Evolutionary conservation across 108 stramenopile genomes (phyloP).

Genomic region (Nannochloropsis oceanica): DNA sequence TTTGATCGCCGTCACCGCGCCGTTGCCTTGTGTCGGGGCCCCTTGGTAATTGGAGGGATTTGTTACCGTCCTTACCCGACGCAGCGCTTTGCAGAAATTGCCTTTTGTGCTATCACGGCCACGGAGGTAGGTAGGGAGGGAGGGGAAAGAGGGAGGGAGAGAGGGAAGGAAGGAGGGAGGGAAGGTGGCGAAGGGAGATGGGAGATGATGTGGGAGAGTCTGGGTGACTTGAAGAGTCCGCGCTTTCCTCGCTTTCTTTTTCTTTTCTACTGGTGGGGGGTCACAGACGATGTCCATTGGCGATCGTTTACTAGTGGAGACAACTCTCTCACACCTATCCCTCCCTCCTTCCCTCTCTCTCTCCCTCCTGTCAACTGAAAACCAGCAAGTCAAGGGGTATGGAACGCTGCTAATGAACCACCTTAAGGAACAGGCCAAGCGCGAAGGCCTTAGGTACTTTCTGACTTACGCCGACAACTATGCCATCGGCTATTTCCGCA

Average conservation of each 20-base stretch:
- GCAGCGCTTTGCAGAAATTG: slow-evolving; percentile 83
- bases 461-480: slow-evolving; percentile 99
- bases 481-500: slow-evolving; percentile 93
- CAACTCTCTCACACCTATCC: not conserved
- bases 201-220: not conserved
- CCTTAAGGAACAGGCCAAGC: slow-evolving; percentile 67
- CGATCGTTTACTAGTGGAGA: not conserved
- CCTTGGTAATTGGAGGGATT: slow-evolving; percentile 86
- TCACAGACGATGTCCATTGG: no score
- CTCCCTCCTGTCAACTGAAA: not conserved
- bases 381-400: slow-evolving; percentile 54
- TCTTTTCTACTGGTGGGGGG: not conserved
- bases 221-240: not conserved
- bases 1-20: slow-evolving; percentile 83
- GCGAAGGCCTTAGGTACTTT: slow-evolving; percentile 74
- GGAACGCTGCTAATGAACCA: slow-evolving; percentile 97
- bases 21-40: slow-evolving; percentile 57
- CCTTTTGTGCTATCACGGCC: slow-evolving; percentile 90
- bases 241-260: not conserved
- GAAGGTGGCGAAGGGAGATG: slow-evolving; percentile 46
- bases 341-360: not conserved
- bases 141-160: not conserved
- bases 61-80: slow-evolving; percentile 81
- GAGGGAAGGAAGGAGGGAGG: slow-evolving; percentile 43
- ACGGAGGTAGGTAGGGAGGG: slow-evolving; percentile 46